Base-by-base conservation (phyloP, 2,329 filamentous ascomycete genomes). In the Alternaria arbusti region DNA sequence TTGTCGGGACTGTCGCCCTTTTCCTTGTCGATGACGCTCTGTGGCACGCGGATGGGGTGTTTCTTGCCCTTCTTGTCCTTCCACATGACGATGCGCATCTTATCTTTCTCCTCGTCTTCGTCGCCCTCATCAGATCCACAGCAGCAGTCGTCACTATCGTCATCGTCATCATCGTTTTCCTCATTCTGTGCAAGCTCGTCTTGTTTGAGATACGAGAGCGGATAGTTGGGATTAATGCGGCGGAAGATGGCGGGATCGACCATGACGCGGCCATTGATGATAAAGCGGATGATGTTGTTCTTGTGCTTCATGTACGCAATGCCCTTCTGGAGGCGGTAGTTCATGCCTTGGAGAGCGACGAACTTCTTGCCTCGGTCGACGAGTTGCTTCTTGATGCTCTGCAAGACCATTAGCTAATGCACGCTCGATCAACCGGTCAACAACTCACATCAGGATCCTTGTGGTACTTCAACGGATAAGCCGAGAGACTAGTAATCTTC, bases 241-340 rank as follows among this genome's bases (percentile, higher is more conserved):
- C 93, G 88, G 80, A 96, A 94, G 45, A 91, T 92, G 4, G 89
- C 89, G 0, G 93, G 89, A 74, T 97, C 94, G 23, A 97, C 85
- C 93, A 97, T 97, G 66, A 97, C 86, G 28, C 94, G 89, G 17
- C 93, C 91, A 66, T 94, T 93, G 78, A 97, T 90, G 74, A 93
- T 93, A 79, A 96, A 90, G 78, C 93, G 95, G 75, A 91, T 82
- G 13, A 92, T 83, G 62, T 85, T 83, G 72, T 90, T 90, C 83
- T 93, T 93, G 78, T 91, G 90, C 83, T 95, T 96, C 82, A 89
- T 88, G 79, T 93, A 97, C 0, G 91, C 93, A 81, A 97, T 89
- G 3, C 94, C 94, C 58, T 94, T 90, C 78, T 94, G 92, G 73
- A 88, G 89, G 70, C 89, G 91, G 82, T 96, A 97, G 71, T 95